These are phyloP conservation scores for Nigrospora osmanthi DNA, from an alignment of 2,329 filamentous ascomycete genomes.

Conservation along the genomic window DNA sequence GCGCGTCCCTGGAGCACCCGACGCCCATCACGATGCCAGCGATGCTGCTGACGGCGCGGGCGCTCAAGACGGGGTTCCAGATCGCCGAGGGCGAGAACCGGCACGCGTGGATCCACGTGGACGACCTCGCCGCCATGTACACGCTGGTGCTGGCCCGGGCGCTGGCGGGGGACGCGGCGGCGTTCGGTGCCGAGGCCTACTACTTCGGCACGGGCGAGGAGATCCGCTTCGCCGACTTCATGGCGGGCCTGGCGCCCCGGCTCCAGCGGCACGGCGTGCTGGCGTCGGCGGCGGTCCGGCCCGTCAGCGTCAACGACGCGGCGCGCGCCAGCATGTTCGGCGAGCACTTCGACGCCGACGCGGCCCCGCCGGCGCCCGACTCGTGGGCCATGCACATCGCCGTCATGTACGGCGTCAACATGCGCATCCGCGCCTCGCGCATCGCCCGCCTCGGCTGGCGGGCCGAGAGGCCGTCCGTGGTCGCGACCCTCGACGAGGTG, in stretches of 20 bases:
- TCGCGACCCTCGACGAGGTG: constrained; percentile 1
- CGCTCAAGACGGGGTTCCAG: constrained; percentile 8
- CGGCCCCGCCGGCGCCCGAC: constrained; percentile 8
- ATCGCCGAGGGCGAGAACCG: constrained; percentile 9
- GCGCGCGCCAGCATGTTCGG: constrained; percentile 7
- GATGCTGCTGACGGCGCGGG: constrained; percentile 6
- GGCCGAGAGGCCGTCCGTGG: constrained; percentile 1
- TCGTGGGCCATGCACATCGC: constrained; percentile 11
- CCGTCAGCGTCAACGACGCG: constrained; percentile 7
- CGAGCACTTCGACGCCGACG: constrained; percentile 8
- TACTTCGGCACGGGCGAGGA: constrained; percentile 9
- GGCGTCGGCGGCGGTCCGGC: constrained; percentile 3
- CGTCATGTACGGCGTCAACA: constrained; percentile 9
- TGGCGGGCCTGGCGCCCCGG: constrained; percentile 4
- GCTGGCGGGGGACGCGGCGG: background rate
- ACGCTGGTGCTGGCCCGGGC: constrained; percentile 8
- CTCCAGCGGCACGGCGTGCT: constrained; percentile 7
- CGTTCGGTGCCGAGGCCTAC: constrained; percentile 6
- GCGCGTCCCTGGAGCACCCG: constrained; percentile 9
- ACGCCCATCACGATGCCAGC: constrained; percentile 9
- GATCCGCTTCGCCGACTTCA: constrained; percentile 6
- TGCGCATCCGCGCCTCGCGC: constrained; percentile 6
- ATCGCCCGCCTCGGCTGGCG: constrained; percentile 8
- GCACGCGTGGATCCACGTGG: constrained; percentile 8
- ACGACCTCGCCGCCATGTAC: constrained; percentile 9